Evolutionary conservation across 2,329 filamentous ascomycete species (phyloP).

Genomic region (Colletotrichum sp.): DNA sequence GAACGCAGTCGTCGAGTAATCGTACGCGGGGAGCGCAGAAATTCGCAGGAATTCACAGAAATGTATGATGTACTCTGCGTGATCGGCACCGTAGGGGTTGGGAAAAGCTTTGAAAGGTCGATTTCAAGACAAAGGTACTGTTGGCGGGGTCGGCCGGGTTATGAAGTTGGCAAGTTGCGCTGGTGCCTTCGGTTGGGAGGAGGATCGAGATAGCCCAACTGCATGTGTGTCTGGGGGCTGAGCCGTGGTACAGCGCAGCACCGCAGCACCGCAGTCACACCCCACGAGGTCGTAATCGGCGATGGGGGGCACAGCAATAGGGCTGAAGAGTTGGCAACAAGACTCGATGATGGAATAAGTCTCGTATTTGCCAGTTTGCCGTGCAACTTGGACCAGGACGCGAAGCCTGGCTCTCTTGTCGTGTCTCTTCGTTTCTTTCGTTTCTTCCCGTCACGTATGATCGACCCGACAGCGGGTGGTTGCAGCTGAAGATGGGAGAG

Average conservation of each 20-base stretch:
- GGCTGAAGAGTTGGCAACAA: neutral
- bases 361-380: neutral
- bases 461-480: constrained; percentile 4
- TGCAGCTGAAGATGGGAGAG: constrained; percentile 1
- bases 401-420: neutral
- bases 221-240: constrained; percentile 12
- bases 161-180: constrained; percentile 15
- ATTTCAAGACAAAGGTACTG: neutral
- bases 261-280: constrained; percentile 18
- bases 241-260: constrained; percentile 15
- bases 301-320: constrained; percentile 14
- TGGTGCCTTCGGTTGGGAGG: neutral
- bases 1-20: neutral
- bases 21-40: neutral
- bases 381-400: neutral
- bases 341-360: neutral
- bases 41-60: neutral
- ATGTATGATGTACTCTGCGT: neutral
- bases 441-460: neutral
- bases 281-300: neutral
- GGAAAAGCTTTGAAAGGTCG: neutral
- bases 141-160: neutral
- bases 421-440: neutral
- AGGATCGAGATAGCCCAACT: constrained; percentile 12
- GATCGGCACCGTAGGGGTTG: neutral